phyloP scores from a whole-genome alignment of 208 protist genomes.

The Trypanosoma rangeli region DNA sequence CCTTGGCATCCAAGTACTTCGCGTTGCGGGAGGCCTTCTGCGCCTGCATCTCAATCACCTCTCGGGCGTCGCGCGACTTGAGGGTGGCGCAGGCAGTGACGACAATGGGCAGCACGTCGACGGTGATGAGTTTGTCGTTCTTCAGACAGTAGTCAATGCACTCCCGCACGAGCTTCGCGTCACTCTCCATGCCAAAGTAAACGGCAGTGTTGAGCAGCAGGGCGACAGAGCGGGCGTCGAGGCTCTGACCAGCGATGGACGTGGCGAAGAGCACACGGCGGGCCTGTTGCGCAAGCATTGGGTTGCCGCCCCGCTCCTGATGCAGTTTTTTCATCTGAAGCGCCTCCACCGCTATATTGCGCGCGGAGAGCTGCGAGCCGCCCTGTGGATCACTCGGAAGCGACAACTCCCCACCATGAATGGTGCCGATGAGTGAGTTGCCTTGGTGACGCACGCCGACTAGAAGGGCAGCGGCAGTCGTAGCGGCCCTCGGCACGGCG shows the following conservation, averaged over 20 bases:
- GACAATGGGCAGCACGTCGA: conserved; percentile 85
- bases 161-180: conserved; percentile 89
- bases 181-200: conserved; percentile 94
- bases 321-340: conserved; percentile 93
- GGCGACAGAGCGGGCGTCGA: conserved; percentile 85
- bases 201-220: conserved; percentile 89
- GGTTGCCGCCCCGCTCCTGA: conserved; percentile 85
- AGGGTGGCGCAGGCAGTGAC: conserved; percentile 90
- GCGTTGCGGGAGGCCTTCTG: conserved; percentile 84
- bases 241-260: conserved; percentile 79
- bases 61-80: conserved; percentile 87
- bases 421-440: conserved; percentile 27
- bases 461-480: background rate
- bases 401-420: conserved; percentile 65
- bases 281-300: conserved; percentile 91
- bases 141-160: conserved; percentile 90
- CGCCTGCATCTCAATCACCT: conserved; percentile 92
- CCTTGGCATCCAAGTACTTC: conserved; percentile 85
- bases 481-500: background rate
- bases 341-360: conserved; percentile 86
- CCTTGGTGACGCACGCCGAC: conserved; percentile 18
- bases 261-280: conserved; percentile 89
- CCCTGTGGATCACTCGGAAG: conserved; percentile 67
- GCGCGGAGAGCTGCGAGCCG: conserved; percentile 73
- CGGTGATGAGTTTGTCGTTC: conserved; percentile 87